Evolutionary conservation across 179 eudicot genomes (phyloP).

Genomic region (Spergularia azorica): DNA sequence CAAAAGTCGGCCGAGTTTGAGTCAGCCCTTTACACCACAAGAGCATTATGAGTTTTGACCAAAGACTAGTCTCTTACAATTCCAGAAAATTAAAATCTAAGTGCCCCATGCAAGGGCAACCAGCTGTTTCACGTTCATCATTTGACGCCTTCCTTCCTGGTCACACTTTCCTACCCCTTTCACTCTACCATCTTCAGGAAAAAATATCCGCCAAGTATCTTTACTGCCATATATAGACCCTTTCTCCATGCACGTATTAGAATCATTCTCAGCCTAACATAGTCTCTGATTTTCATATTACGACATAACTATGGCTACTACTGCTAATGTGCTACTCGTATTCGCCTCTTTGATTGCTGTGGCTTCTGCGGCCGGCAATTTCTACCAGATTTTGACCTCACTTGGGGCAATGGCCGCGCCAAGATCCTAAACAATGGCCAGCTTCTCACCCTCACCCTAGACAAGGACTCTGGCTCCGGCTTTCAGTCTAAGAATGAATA

Average conservation of each 20-base stretch:
- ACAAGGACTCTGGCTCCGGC: conserved; percentile 32
- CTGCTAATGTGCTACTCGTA: not conserved
- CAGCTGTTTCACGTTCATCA: conserved; percentile 26
- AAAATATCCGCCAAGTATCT: too few species aligned
- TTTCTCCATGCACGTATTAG: not conserved
- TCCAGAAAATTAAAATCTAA: not conserved
- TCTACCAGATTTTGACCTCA: conserved; percentile 29
- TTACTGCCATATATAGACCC: not conserved
- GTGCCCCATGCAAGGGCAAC: conserved; percentile 8
- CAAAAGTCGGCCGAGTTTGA: too few species aligned
- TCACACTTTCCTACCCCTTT: not conserved
- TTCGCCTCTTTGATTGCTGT: conserved; percentile 14
- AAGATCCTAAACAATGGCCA: conserved; percentile 31
- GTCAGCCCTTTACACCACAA: not conserved
- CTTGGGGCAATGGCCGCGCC: conserved; percentile 37
- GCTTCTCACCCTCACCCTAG: conserved; percentile 32
- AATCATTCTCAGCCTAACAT: not conserved
- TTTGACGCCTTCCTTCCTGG: conserved; percentile 9
- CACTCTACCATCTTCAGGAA: conserved; percentile 6
- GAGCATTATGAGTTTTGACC: not conserved
- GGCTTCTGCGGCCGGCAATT: conserved; percentile 15
- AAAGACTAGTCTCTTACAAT: not conserved
- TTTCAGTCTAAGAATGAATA: conserved; percentile 31
- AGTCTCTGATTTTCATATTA: not conserved
- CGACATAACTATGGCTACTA: too few species aligned